Conservation (phyloP, 495 filamentous ascomycete genomes). For the Annulohypoxylon bovei region DNA sequence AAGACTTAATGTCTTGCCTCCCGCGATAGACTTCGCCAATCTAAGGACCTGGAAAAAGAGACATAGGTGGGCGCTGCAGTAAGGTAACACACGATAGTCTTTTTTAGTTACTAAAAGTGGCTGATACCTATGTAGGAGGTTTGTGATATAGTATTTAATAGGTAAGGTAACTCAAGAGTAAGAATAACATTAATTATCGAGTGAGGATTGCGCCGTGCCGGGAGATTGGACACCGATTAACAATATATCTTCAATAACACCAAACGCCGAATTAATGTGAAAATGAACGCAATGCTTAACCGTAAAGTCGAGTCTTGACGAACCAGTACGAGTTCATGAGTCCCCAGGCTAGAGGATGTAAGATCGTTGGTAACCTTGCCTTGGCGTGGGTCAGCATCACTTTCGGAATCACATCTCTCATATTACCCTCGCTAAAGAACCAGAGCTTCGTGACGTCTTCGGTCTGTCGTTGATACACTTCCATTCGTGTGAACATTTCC, state of each 20-base stretch:
- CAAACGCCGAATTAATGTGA: conserved; percentile 10
- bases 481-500: conserved; percentile 49
- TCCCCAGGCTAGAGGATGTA: conserved; percentile 28
- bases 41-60: conserved; percentile 25
- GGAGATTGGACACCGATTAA: background rate
- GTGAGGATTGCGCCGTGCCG: conserved; percentile 10
- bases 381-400: conserved; percentile 27
- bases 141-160: background rate
- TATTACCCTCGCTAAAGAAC: conserved; percentile 42
- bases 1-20: conserved; percentile 27
- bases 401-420: conserved; percentile 33
- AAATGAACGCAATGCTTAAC: background rate
- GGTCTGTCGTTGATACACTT: conserved; percentile 46
- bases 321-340: conserved; percentile 27
- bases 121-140: background rate
- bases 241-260: background rate
- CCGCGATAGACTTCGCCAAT: conserved; percentile 24
- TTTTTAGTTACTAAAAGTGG: conserved; percentile 5
- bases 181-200: conserved; percentile 1
- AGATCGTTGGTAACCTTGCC: conserved; percentile 11
- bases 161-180: conserved; percentile 6
- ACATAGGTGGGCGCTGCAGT: background rate
- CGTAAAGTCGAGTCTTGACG: conserved; percentile 16
- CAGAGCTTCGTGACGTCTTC: conserved; percentile 43
- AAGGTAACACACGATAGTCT: conserved; percentile 8